phyloP scores from a whole-genome alignment of 108 stramenopile genomes.

The Nitzschia sp. region DNA sequence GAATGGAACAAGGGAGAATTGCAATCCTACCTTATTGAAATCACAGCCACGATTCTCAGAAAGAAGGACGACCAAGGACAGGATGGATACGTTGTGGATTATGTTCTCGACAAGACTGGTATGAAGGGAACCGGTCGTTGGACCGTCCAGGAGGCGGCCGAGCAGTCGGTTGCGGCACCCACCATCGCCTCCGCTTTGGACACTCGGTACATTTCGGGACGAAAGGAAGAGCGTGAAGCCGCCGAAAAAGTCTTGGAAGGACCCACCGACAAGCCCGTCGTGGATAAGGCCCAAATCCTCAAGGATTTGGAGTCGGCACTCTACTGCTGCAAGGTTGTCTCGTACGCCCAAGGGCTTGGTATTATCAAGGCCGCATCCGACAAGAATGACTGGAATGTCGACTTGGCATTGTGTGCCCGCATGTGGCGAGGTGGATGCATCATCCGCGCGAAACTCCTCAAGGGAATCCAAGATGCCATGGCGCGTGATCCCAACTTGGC shows the following conservation, averaged over 20 bases:
- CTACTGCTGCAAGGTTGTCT: constrained; percentile 95
- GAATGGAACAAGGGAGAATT: constrained; percentile 93
- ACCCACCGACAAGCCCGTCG: constrained; percentile 71
- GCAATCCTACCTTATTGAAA: constrained; percentile 96
- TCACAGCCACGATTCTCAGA: constrained; percentile 89
- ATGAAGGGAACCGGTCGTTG: constrained; percentile 99
- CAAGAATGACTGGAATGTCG: constrained; percentile 87
- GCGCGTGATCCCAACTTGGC: constrained; percentile 62
- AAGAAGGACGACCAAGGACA: constrained; percentile 84
- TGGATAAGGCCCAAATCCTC: constrained; percentile 89
- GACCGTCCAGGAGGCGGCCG: constrained; percentile 99
- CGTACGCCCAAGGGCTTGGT: constrained; percentile 96
- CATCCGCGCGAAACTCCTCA: constrained; percentile 92
- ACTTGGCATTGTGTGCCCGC: constrained; percentile 90
- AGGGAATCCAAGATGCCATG: constrained; percentile 92
- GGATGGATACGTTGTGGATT: constrained; percentile 84
- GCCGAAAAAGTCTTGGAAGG: constrained; percentile 85
- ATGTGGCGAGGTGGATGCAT: constrained; percentile 99
- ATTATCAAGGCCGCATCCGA: constrained; percentile 91
- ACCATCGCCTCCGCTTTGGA: constrained; percentile 97
- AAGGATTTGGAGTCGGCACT: constrained; percentile 91
- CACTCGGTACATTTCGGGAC: constrained; percentile 86
- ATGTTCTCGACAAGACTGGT: constrained; percentile 97
- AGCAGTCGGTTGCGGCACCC: constrained; percentile 93
- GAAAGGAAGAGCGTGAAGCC: constrained; percentile 90